A percentile compares a stretch with the other conserved stretches of the same genome.
phyloP scores from a whole-genome alignment of 2,329 filamentous ascomycete genomes.

The Alternaria gaisen region DNA sequence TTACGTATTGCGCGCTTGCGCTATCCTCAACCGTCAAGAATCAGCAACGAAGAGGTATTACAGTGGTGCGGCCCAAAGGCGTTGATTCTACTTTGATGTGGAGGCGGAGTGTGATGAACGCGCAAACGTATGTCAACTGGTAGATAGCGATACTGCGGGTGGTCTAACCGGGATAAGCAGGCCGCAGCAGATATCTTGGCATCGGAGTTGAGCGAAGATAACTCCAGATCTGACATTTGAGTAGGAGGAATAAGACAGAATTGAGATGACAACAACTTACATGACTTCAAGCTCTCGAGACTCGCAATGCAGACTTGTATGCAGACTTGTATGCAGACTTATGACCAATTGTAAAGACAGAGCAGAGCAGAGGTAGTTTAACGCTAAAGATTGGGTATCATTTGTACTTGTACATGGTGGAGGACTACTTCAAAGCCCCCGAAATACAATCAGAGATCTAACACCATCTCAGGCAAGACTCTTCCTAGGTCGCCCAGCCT shows the following conservation, averaged over 20 bases:
- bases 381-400: constrained; percentile 23
- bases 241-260: too few relatives aligned
- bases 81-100: background rate
- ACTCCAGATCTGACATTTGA: background rate
- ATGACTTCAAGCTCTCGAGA: background rate
- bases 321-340: background rate
- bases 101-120: background rate
- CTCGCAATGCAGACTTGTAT: background rate
- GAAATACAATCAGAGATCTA: background rate
- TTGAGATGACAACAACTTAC: background rate
- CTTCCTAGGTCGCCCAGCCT: constrained; percentile 36
- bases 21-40: background rate
- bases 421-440: background rate
- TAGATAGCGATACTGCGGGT: constrained; percentile 3
- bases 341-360: background rate
- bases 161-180: constrained; percentile 13
- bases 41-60: too few relatives aligned
- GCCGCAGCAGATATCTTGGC: constrained; percentile 14
- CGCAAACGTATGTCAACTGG: background rate
- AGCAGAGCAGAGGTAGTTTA: background rate
- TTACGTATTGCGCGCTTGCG: background rate
- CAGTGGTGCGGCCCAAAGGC: background rate
- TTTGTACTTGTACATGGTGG: constrained; percentile 14
- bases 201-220: constrained; percentile 12
- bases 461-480: constrained; percentile 24